A percentile compares a stretch with the other conserved stretches of the same genome.
phyloP scores from a whole-genome alignment of 2,329 filamentous ascomycete genomes.

The Dryadomyces quercus-mongolicae region DNA sequence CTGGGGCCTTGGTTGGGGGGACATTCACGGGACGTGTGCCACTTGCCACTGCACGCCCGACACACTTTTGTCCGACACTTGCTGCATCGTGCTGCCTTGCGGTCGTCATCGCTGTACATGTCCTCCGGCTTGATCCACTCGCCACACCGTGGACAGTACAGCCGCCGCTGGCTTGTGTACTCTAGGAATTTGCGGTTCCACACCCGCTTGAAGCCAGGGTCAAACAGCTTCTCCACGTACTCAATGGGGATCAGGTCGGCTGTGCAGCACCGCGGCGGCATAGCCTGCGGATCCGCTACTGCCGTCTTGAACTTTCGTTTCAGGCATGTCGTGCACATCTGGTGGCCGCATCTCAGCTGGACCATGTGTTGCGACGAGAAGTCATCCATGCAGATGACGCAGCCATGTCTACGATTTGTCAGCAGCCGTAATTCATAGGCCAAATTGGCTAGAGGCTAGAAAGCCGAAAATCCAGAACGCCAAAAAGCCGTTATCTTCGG shows the following conservation, averaged over 20 bases:
- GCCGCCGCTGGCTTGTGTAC: constrained; percentile 58
- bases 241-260: constrained; percentile 59
- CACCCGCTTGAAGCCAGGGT: constrained; percentile 57
- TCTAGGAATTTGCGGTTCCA: constrained; percentile 78
- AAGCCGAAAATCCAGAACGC: too few relatives aligned
- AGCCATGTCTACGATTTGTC: constrained; percentile 44
- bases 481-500: not conserved
- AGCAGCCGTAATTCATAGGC: not conserved
- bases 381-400: constrained; percentile 61
- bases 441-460: too few relatives aligned
- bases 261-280: constrained; percentile 77
- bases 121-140: constrained; percentile 67
- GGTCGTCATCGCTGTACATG: constrained; percentile 47
- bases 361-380: constrained; percentile 50
- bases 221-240: constrained; percentile 66
- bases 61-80: constrained; percentile 67
- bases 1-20: constrained; percentile 58
- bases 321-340: constrained; percentile 69
- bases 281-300: constrained; percentile 62
- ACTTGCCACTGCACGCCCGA: constrained; percentile 57
- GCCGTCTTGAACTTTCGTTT: constrained; percentile 65
- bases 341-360: constrained; percentile 66
- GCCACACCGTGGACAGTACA: constrained; percentile 73
- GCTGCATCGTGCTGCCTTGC: constrained; percentile 57
- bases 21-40: constrained; percentile 59